phyloP scores from a whole-genome alignment of 768 basidiomycete species.

The Lactarius tabidus region DNA sequence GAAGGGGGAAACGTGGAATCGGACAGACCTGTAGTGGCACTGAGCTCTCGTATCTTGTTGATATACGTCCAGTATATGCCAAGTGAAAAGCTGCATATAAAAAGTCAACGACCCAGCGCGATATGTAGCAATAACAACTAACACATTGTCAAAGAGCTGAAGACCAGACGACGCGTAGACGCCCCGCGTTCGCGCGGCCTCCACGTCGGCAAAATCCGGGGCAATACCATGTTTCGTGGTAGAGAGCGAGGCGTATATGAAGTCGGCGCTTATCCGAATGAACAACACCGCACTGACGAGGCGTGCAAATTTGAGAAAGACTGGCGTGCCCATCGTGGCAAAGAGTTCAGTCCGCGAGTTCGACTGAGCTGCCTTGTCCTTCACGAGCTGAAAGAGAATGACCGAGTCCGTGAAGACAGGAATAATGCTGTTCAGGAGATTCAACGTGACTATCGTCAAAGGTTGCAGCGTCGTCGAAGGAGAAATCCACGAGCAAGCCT shows the following conservation, averaged over 20 bases:
- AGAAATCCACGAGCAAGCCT: conserved; percentile 17
- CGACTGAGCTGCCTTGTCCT: conserved; percentile 7
- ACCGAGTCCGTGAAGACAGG: conserved; percentile 17
- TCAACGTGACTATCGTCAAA: conserved; percentile 11
- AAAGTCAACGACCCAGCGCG: neutral
- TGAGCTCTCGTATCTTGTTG: neutral
- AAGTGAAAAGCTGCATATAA: conserved; percentile 9
- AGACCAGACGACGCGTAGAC: conserved; percentile 11
- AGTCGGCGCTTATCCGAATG: conserved; percentile 8
- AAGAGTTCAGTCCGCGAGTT: neutral
- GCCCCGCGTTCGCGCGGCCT: neutral
- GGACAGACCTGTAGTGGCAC: neutral
- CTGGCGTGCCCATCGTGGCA: conserved; percentile 6
- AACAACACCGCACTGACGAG: neutral
- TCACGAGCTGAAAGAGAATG: conserved; percentile 15
- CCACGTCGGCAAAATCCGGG: neutral
- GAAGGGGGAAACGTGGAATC: neutral
- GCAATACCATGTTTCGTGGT: neutral
- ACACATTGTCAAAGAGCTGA: conserved; percentile 16
- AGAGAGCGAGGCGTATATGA: conserved; percentile 8
- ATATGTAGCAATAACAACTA: neutral
- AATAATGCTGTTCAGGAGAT: conserved; percentile 17
- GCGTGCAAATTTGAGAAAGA: conserved; percentile 12
- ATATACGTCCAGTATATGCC: conserved; percentile 6
- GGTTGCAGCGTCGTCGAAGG: conserved; percentile 14